Base-by-base conservation (phyloP, 2,329 filamentous ascomycete species). In the Cylindrodendrum hubeiense region DNA sequence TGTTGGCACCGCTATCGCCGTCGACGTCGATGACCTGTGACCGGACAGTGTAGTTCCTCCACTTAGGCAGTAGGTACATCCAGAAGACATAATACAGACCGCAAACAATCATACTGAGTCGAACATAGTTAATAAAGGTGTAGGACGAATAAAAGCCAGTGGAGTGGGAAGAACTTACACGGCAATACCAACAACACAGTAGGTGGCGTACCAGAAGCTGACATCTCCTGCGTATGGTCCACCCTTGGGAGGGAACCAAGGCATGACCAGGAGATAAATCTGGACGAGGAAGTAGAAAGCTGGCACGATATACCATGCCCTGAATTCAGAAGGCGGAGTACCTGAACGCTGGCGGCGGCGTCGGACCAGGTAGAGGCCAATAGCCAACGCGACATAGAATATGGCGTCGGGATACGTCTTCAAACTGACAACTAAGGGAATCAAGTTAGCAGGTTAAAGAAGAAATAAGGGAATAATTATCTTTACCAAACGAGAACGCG, bases 201-300 rank as follows among this genome's bases (percentile, higher is more conserved):
- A 93, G 0, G 90, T 93, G 1, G 84, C 90, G 68, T 93, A 94
- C 90, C n/a, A n/a, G n/a, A n/a, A n/a, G n/a, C n/a, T n/a, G n/a
- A n/a, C n/a, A n/a, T n/a, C n/a, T n/a, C n/a, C 91, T 0, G 85
- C 87, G 34, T 86, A 84, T 0, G 80, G 80, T 0, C 91, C 91
- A 0, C 81, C 84, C 1, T 82, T 81, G 0, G 91, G 91, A 2
- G 91, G 91, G 68, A 89, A 91, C 91, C 91, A 93, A 0, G 91
- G 91, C 84, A 92, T 91, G 17, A 89, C 83, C 2, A 93, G 78
- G 47, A 92, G 79, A 63, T 89, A 93, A 0, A 89, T 60, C 55
- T 91, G 86, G 0, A 89, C 79, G 0, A 88, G 74, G 49, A 90
- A 84, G 52, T 85, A 88, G 76, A 93, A 91, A 8, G 85, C 71